Evolutionary conservation across 495 filamentous ascomycete genomes (phyloP).

Genomic region (Penicillium angulare): DNA sequence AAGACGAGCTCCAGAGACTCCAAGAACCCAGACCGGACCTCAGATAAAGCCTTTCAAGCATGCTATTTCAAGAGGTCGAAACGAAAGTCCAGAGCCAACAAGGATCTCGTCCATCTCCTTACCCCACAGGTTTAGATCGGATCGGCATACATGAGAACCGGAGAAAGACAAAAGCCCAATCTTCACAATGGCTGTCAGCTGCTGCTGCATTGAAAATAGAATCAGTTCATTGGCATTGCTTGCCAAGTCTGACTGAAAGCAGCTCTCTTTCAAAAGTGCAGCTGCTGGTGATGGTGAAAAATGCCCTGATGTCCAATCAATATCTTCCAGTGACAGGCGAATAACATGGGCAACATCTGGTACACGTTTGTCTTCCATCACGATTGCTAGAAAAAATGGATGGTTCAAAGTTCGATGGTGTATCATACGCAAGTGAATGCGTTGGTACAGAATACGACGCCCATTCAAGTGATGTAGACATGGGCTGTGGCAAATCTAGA

Average conservation of each 20-base stretch:
- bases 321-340: neutral
- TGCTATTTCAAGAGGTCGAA: slow-evolving; percentile 1
- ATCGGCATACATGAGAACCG: slow-evolving; percentile 5
- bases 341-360: neutral
- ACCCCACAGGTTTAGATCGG: slow-evolving; percentile 1
- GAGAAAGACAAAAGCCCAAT: slow-evolving; percentile 15
- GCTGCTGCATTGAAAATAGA: neutral
- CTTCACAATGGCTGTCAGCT: neutral
- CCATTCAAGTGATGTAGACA: too few species aligned
- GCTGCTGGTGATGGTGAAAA: neutral
- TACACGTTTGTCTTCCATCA: neutral
- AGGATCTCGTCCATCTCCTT: neutral
- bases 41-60: slow-evolving; percentile 10
- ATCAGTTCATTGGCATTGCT: neutral
- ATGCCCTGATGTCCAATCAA: neutral
- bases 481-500: too few species aligned
- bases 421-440: too few species aligned
- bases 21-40: slow-evolving; percentile 7
- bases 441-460: too few species aligned
- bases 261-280: neutral
- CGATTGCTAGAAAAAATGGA: too few species aligned
- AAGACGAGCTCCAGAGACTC: neutral
- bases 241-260: neutral
- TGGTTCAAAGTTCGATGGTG: too few species aligned
- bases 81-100: neutral